phyloP scores from a whole-genome alignment of 78 protist species.

The Dictyostelium firmibasis region DNA sequence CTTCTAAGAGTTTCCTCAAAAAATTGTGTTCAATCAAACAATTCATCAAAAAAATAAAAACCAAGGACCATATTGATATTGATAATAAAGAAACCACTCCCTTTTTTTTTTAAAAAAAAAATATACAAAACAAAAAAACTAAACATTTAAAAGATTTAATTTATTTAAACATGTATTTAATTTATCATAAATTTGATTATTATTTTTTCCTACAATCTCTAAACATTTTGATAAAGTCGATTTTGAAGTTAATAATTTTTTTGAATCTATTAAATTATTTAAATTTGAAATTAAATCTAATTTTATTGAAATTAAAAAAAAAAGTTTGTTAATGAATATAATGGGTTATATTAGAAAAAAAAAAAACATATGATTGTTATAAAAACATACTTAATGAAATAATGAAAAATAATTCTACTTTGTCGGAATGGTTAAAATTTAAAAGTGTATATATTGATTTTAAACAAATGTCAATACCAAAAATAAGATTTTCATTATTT shows the following conservation, averaged over 20 bases:
- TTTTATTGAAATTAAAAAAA: background rate
- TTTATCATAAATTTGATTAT: background rate
- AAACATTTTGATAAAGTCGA: background rate
- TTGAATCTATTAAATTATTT: background rate
- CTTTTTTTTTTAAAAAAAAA: too few species aligned
- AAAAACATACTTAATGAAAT: background rate
- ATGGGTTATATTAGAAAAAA: background rate
- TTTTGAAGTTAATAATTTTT: background rate
- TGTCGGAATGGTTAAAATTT: background rate
- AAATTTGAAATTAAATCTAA: background rate
- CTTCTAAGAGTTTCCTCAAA: conserved; percentile 31
- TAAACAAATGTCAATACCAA: background rate
- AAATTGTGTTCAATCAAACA: background rate
- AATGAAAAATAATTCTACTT: background rate
- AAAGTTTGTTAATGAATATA: background rate
- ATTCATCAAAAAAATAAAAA: background rate
- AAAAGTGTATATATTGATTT: background rate
- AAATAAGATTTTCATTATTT: background rate
- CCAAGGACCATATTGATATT: background rate
- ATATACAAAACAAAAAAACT: too few species aligned
- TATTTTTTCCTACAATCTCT: background rate
- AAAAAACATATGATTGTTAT: too few species aligned
- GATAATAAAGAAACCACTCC: background rate
- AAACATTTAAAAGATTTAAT: background rate
- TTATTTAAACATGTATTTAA: conserved; percentile 6